Evolutionary conservation across 23 red algal species (phyloP).

Genomic region (Agarophyton chilense): DNA sequence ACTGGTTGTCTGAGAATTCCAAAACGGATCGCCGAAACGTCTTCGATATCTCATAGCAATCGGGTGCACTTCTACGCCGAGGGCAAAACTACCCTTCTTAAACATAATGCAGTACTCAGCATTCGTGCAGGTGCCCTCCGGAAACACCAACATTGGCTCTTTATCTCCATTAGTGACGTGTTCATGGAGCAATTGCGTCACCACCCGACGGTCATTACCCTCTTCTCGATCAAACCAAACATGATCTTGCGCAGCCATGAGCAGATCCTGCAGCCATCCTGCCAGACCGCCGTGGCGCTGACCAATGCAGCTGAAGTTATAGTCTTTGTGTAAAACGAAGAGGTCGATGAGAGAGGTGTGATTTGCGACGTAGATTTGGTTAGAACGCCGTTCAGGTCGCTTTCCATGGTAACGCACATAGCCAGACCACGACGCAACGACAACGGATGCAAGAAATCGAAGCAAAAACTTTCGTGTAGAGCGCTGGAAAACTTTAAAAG

Average conservation of each 20-base stretch:
- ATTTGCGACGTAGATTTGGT: constrained; percentile 98
- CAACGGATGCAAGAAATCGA: constrained; percentile 80
- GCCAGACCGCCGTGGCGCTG: constrained; percentile 93
- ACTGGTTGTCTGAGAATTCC: constrained; percentile 74
- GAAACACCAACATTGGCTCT: constrained; percentile 98
- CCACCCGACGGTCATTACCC: constrained; percentile 82
- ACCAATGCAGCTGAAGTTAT: constrained; percentile 90
- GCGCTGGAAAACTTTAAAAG: constrained; percentile 11
- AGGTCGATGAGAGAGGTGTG: constrained; percentile 91
- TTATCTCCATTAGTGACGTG: constrained; percentile 74
- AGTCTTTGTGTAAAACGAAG: constrained; percentile 90
- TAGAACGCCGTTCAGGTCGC: constrained; percentile 70
- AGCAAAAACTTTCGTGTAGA: constrained; percentile 67
- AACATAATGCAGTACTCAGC: constrained; percentile 99
- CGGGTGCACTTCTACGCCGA: constrained; percentile 88
- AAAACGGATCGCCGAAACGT: constrained; percentile 90
- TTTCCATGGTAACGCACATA: constrained; percentile 86
- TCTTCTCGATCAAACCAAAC: constrained; percentile 98
- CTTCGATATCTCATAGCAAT: constrained; percentile 93
- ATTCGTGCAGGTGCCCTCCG: constrained; percentile 97
- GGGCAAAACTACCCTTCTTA: constrained; percentile 95
- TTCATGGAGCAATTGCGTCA: constrained; percentile 77
- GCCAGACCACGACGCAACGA: constrained; percentile 89
- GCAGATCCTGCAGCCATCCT: constrained; percentile 88
- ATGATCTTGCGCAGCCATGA: constrained; percentile 90